Percentiles rank a stretch among this genome's conserved stretches.
These are phyloP conservation scores for Annulohypoxylon maeteangense DNA, from an alignment of 495 filamentous ascomycete species.

Conservation along the genomic window DNA sequence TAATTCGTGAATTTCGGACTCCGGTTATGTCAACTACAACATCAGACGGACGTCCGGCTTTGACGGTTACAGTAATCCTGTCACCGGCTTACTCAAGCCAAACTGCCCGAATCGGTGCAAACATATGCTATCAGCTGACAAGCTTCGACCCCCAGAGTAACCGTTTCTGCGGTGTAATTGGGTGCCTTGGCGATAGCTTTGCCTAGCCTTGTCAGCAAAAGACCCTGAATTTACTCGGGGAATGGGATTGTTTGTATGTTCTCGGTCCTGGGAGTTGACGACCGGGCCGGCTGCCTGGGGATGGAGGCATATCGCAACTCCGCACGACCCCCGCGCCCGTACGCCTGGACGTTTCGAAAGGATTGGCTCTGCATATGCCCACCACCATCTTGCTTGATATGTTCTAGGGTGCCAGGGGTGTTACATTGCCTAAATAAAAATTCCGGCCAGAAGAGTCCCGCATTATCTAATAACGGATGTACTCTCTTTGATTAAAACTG, in stretches of 20 bases:
- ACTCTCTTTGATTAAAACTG: background rate
- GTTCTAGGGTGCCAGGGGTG: conserved; percentile 7
- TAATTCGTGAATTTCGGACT: conserved; percentile 38
- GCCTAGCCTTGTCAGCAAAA: conserved; percentile 28
- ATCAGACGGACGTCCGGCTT: conserved; percentile 37
- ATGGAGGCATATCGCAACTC: conserved; percentile 16
- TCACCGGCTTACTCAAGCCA: conserved; percentile 41
- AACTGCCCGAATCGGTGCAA: conserved; percentile 31
- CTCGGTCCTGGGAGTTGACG: conserved; percentile 17
- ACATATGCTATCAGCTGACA: conserved; percentile 30
- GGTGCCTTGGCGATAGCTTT: conserved; percentile 31
- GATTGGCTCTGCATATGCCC: background rate
- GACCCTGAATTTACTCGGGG: conserved; percentile 25
- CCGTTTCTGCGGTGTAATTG: conserved; percentile 16
- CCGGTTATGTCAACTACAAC: conserved; percentile 40
- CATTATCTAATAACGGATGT: conserved; percentile 25
- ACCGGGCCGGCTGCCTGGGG: background rate
- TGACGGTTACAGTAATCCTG: conserved; percentile 41
- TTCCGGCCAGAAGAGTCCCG: conserved; percentile 11
- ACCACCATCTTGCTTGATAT: background rate
- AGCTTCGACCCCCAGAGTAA: conserved; percentile 17
- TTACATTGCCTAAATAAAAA: conserved; percentile 21
- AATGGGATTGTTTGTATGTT: background rate
- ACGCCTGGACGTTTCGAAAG: conserved; percentile 5
- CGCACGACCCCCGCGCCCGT: conserved; percentile 19